phyloP scores from a whole-genome alignment of 2,329 filamentous ascomycete species.

The Nothopassalora personata region DNA sequence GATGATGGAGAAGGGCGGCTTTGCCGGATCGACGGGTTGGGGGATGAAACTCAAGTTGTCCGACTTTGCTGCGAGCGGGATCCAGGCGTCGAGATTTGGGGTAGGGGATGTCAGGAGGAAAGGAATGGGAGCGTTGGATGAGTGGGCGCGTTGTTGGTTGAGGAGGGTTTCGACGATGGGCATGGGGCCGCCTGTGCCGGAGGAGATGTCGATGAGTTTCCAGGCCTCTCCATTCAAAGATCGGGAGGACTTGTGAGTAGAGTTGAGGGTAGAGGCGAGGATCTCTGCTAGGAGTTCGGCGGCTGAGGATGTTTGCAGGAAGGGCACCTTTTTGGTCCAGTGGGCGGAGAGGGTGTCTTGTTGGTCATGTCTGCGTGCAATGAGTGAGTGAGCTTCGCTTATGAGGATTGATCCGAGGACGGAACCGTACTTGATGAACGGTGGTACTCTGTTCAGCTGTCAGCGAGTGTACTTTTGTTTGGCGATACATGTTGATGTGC shows the following conservation, averaged over 20 bases:
- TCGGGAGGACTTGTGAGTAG: constrained; percentile 5
- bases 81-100: constrained; percentile 35
- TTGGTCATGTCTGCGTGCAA: constrained; percentile 42
- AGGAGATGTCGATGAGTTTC: constrained; percentile 70
- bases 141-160: constrained; percentile 23
- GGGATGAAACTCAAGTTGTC: constrained; percentile 55
- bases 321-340: constrained; percentile 57
- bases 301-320: constrained; percentile 54
- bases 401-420: not conserved
- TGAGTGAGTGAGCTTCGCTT: not conserved
- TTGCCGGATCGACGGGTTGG: constrained; percentile 59
- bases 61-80: constrained; percentile 25
- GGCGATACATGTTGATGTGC: not conserved
- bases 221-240: constrained; percentile 38
- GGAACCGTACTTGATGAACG: constrained; percentile 51
- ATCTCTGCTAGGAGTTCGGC: constrained; percentile 56
- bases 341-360: constrained; percentile 60
- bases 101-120: constrained; percentile 40
- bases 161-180: constrained; percentile 34
- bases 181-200: constrained; percentile 60
- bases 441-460: constrained; percentile 55
- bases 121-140: constrained; percentile 31
- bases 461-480: not conserved
- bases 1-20: constrained; percentile 43
- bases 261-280: constrained; percentile 40